These are phyloP conservation scores for Chrysoporthe puriensis DNA, from an alignment of 2,329 filamentous ascomycete species.

Conservation along the genomic window DNA sequence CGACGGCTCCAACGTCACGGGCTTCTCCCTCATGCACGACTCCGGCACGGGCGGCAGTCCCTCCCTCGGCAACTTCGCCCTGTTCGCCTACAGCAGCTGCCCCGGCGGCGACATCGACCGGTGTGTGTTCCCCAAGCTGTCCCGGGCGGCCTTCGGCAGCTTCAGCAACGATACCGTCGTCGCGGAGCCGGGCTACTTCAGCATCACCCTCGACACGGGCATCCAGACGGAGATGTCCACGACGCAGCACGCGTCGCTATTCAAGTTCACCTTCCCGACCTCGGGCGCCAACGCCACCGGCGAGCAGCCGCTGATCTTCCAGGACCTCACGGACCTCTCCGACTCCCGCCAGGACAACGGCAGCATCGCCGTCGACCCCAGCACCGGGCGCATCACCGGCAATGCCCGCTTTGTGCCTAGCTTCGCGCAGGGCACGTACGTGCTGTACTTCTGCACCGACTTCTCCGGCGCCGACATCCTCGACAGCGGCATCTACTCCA, in stretches of 20 bases:
- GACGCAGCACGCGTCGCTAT: slow-evolving; percentile 67
- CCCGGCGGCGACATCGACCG: slow-evolving; percentile 62
- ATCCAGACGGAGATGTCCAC: slow-evolving; percentile 70
- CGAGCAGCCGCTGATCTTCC: slow-evolving; percentile 62
- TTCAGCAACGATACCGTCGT: slow-evolving; percentile 56
- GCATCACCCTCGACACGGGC: slow-evolving; percentile 60
- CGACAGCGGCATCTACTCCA: slow-evolving; percentile 64
- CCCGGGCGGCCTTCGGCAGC: slow-evolving; percentile 43
- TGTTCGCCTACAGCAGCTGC: slow-evolving; percentile 70
- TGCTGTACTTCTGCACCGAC: slow-evolving; percentile 68
- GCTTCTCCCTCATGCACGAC: slow-evolving; percentile 63
- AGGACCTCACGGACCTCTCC: slow-evolving; percentile 68
- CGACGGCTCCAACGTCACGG: slow-evolving; percentile 52
- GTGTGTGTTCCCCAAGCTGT: slow-evolving; percentile 61
- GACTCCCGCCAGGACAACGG: slow-evolving; percentile 63
- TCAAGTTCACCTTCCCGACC: slow-evolving; percentile 65
- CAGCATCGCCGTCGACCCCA: slow-evolving; percentile 56
- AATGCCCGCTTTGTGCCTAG: slow-evolving; percentile 65
- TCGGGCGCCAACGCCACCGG: slow-evolving; percentile 38
- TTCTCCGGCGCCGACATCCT: slow-evolving; percentile 62
- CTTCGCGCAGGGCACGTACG: slow-evolving; percentile 66
- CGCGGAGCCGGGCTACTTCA: slow-evolving; percentile 68
- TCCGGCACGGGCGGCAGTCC: slow-evolving; percentile 61
- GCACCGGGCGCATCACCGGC: slow-evolving; percentile 65
- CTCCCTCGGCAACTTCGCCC: slow-evolving; percentile 73